These are phyloP conservation scores for Hyparrhenia diplandra DNA, from an alignment of 176 grass and related monocot genomes.

Conservation along the genomic window DNA sequence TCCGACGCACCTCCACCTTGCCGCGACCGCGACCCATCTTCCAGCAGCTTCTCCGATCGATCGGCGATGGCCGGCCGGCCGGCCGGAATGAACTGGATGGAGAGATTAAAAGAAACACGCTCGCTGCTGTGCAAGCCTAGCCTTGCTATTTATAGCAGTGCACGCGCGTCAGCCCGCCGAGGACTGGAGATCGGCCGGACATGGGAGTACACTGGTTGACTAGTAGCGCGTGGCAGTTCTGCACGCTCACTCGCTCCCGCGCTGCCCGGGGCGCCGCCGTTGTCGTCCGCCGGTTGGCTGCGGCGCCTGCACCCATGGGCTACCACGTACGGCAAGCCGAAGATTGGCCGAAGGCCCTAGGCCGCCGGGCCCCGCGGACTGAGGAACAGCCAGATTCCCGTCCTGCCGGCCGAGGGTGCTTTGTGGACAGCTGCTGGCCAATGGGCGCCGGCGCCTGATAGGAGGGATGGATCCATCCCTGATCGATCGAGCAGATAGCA, in stretches of 20 bases:
- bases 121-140: not conserved
- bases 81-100: too few relatives aligned
- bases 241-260: not conserved
- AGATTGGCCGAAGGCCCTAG: not conserved
- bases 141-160: not conserved
- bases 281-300: not conserved
- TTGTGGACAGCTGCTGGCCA: too few relatives aligned
- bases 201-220: not conserved
- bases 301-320: not conserved
- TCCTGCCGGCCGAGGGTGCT: not conserved
- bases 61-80: not conserved
- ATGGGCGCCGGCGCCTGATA: too few relatives aligned
- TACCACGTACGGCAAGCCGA: not conserved
- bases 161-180: too few relatives aligned
- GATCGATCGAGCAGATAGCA: too few relatives aligned
- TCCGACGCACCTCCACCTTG: slow-evolving; percentile 55
- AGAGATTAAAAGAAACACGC: too few relatives aligned
- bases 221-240: not conserved
- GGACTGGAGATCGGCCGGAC: not conserved
- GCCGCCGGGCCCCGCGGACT: not conserved
- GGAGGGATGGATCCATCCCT: too few relatives aligned
- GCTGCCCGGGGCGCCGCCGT: not conserved
- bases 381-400: not conserved
- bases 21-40: slow-evolving; percentile 35
- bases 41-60: not conserved